These are phyloP conservation scores for Lepiota subincarnata DNA, from an alignment of 768 basidiomycete species.

Conservation along the genomic window DNA sequence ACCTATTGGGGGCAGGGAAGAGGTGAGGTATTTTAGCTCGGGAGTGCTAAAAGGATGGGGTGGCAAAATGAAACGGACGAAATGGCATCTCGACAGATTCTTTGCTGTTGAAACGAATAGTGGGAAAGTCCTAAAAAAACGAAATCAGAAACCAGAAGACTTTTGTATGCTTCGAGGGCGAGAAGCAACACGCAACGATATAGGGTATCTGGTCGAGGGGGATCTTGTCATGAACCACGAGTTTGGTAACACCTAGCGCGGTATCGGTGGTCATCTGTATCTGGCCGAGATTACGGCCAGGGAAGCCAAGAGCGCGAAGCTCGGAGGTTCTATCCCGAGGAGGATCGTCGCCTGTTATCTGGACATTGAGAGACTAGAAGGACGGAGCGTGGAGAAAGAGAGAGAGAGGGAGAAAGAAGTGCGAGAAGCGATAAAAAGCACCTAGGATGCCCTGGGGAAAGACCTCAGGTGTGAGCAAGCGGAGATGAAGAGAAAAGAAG, in stretches of 20 bases:
- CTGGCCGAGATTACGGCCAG: constrained; percentile 76
- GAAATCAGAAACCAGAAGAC: not conserved
- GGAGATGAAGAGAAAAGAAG: not conserved
- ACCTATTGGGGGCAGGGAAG: constrained; percentile 23
- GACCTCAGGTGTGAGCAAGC: not conserved
- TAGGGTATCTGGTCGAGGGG: constrained; percentile 71
- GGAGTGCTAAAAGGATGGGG: not conserved
- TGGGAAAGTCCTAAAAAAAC: constrained; percentile 73
- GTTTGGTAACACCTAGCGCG: constrained; percentile 86
- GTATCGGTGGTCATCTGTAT: constrained; percentile 99
- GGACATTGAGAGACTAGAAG: not conserved
- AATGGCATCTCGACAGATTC: constrained; percentile 99
- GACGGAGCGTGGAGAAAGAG: too few species aligned
- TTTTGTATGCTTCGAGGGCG: not conserved
- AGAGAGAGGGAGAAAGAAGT: not conserved
- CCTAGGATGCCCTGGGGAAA: constrained; percentile 31
- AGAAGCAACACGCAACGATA: constrained; percentile 40
- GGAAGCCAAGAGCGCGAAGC: constrained; percentile 83
- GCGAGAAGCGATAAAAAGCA: constrained; percentile 6
- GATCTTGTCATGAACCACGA: constrained; percentile 74
- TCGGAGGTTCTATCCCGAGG: constrained; percentile 91
- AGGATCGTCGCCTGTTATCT: constrained; percentile 82
- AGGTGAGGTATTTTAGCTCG: too few species aligned
- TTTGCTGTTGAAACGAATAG: constrained; percentile 78
- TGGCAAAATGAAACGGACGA: constrained; percentile 51